Evolutionary conservation across 371 early-diverging fungal genomes (phyloP).

Genomic region (Mucor velutinosus): DNA sequence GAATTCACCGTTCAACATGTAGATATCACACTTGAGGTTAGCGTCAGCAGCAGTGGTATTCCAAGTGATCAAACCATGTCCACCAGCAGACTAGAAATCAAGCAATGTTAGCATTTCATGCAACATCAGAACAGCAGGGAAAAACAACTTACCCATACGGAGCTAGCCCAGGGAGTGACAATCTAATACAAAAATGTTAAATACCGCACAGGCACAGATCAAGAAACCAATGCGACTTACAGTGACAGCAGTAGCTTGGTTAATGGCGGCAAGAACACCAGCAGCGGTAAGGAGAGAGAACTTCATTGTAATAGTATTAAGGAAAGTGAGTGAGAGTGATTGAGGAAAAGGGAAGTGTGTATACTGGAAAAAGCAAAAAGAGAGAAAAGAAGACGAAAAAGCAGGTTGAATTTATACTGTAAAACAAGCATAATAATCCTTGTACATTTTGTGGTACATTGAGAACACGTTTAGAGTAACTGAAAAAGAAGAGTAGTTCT

Average conservation of each 20-base stretch:
- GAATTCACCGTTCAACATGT: constrained; percentile 44
- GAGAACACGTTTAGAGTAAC: constrained; percentile 25
- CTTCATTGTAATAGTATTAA: constrained; percentile 25
- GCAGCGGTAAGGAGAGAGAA: constrained; percentile 24
- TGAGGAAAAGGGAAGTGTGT: constrained; percentile 1
- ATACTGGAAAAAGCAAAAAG: constrained; percentile 6
- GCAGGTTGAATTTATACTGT: constrained; percentile 6
- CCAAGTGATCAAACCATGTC: constrained; percentile 49
- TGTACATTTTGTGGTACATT: constrained; percentile 32
- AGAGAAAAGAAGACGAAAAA: constrained; percentile 1
- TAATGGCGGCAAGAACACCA: constrained; percentile 24
- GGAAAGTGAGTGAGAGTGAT: constrained; percentile 13
- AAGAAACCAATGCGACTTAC: constrained; percentile 18
- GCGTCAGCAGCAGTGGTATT: constrained; percentile 33
- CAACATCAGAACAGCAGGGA: not conserved
- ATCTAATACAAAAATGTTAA: constrained; percentile 24
- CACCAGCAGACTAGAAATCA: constrained; percentile 37
- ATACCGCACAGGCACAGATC: not conserved
- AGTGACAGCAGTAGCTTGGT: constrained; percentile 28
- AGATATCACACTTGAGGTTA: constrained; percentile 41
- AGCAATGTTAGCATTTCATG: not conserved
- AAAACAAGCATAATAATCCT: not conserved
- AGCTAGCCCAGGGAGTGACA: constrained; percentile 43
- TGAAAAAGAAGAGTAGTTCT: constrained; percentile 14
- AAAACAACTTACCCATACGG: constrained; percentile 38